These are phyloP conservation scores for Luffa acutangula DNA, from an alignment of 306 rosid genomes.

Conservation along the genomic window DNA sequence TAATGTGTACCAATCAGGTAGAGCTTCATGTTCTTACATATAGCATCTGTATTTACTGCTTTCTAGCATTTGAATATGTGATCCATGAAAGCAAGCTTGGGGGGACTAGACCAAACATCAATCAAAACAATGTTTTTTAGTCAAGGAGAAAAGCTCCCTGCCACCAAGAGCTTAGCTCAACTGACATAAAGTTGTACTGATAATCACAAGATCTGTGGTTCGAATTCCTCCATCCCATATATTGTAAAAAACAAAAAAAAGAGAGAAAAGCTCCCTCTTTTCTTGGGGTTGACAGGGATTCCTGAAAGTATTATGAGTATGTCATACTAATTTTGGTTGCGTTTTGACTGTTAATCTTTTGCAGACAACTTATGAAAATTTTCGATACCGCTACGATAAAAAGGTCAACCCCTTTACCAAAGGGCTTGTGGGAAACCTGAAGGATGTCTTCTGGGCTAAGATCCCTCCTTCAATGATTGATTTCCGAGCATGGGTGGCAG, in stretches of 20 bases:
- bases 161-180: no score
- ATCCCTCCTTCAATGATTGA: slow-evolving; percentile 50
- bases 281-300: neutral
- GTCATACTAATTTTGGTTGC: neutral
- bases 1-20: slow-evolving; percentile 89
- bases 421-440: slow-evolving; percentile 46
- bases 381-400: slow-evolving; percentile 82
- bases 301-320: neutral
- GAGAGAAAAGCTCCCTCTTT: neutral
- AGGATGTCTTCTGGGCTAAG: slow-evolving; percentile 58
- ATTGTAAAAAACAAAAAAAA: no score
- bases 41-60: neutral
- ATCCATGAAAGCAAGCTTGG: neutral
- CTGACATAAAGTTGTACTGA: no score
- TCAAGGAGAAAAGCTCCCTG: neutral
- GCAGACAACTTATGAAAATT: slow-evolving; percentile 90
- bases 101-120: neutral
- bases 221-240: no score
- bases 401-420: slow-evolving; percentile 58
- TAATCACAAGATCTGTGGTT: no score
- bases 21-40: neutral
- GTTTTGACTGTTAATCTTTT: slow-evolving; percentile 9
- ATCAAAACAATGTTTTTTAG: neutral
- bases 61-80: neutral
- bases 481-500: slow-evolving; percentile 53